These are phyloP conservation scores for Russula vinacea DNA, from an alignment of 768 basidiomycete genomes.

Conservation along the genomic window DNA sequence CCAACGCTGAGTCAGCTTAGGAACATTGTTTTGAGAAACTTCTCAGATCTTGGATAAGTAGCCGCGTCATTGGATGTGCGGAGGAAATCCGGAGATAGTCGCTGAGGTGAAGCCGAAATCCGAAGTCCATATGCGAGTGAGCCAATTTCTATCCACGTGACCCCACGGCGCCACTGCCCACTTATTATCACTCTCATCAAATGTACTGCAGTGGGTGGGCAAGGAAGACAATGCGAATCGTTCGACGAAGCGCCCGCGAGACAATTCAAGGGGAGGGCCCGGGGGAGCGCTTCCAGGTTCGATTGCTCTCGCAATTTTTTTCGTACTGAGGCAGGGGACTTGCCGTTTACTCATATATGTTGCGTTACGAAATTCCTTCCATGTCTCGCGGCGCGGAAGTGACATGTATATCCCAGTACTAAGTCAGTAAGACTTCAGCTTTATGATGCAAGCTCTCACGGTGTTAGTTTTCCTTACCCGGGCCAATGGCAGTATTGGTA, in stretches of 20 bases:
- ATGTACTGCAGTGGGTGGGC: no score
- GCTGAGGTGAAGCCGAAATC: no score
- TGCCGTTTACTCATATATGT: background rate
- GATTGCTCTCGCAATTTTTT: background rate
- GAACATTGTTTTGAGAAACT: no score
- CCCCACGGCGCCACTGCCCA: no score
- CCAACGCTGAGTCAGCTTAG: no score
- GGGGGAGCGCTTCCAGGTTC: slow-evolving; percentile 25
- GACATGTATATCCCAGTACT: slow-evolving; percentile 71
- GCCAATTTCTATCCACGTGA: no score
- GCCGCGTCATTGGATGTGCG: no score
- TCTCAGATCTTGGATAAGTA: no score
- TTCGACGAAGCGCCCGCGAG: slow-evolving; percentile 20
- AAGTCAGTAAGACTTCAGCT: slow-evolving; percentile 59
- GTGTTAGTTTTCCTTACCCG: background rate
- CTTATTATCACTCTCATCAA: no score
- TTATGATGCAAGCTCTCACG: slow-evolving; percentile 48
- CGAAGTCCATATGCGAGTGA: no score
- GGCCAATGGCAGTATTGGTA: background rate
- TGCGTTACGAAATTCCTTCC: slow-evolving; percentile 70
- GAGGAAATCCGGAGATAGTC: no score
- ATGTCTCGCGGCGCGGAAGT: slow-evolving; percentile 50
- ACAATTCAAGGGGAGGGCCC: slow-evolving; percentile 18
- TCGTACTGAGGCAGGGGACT: background rate
- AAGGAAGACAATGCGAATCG: no score